Conservation (phyloP, 2,329 filamentous ascomycete genomes). For the Claviceps monticola region DNA sequence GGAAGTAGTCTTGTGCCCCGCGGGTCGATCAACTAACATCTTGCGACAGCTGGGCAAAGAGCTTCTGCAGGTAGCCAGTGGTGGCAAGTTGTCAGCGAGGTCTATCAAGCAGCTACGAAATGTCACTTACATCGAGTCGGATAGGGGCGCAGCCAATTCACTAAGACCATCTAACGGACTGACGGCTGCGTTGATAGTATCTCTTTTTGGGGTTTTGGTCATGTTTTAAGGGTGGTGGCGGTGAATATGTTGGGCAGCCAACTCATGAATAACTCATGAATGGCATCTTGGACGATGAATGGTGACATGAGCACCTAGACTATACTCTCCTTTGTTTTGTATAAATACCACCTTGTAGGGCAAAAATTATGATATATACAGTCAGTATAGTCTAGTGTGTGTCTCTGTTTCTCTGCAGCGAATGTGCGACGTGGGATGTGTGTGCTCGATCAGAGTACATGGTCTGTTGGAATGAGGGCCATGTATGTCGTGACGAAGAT, state of each 20-base stretch:
- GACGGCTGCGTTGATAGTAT: conserved; percentile 4
- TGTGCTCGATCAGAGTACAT: too few species aligned
- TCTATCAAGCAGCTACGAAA: conserved; percentile 19
- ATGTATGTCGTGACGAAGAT: too few species aligned
- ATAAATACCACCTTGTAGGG: conserved; percentile 2
- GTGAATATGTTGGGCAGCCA: background rate
- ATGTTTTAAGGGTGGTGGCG: background rate
- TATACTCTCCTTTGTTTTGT: conserved; percentile 1
- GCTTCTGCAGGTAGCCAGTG: conserved; percentile 31
- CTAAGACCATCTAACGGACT: conserved; percentile 8
- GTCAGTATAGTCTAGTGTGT: background rate
- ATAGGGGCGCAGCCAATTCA: conserved; percentile 13
- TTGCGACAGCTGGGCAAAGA: conserved; percentile 36
- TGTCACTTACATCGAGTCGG: conserved; percentile 21
- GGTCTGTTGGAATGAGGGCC: too few species aligned
- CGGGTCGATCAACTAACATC: conserved; percentile 45
- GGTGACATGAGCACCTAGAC: conserved; percentile 5
- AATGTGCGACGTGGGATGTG: too few species aligned
- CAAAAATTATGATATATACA: conserved; percentile 1
- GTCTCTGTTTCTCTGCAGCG: background rate
- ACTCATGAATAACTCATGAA: too few species aligned
- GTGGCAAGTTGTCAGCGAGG: conserved; percentile 22
- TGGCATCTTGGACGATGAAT: background rate
- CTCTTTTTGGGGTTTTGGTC: background rate
- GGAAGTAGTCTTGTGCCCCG: conserved; percentile 66